Evolutionary conservation across 2,329 filamentous ascomycete species (phyloP).

Genomic region (Scopulariopsis brevicaulis): DNA sequence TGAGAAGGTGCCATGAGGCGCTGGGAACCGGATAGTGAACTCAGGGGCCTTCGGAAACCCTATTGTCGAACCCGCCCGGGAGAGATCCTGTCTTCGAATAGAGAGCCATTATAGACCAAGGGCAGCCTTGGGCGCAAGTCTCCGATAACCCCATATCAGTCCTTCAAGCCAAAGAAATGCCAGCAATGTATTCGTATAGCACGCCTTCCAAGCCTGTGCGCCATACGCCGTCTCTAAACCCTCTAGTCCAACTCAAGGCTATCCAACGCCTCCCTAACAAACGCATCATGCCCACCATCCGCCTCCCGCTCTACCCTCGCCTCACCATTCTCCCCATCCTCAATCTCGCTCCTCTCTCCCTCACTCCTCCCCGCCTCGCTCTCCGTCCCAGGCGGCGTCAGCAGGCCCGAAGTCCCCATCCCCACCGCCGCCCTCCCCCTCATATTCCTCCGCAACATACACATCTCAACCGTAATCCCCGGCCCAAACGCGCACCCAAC

Average conservation of each 20-base stretch:
- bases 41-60: too few relatives aligned
- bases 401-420: conserved; percentile 23
- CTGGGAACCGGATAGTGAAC: too few relatives aligned
- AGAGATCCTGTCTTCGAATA: too few relatives aligned
- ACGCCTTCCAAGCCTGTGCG: not conserved
- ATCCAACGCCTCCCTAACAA: conserved; percentile 12
- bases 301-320: conserved; percentile 4
- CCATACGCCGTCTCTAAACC: not conserved
- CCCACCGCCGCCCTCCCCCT: conserved; percentile 6
- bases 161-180: not conserved
- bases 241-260: conserved; percentile 12
- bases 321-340: not conserved
- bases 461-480: conserved; percentile 58
- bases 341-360: conserved; percentile 21
- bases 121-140: too few relatives aligned
- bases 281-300: conserved; percentile 3
- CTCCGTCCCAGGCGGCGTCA: conserved; percentile 43
- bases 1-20: too few relatives aligned
- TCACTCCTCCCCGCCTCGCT: conserved; percentile 37
- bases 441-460: conserved; percentile 40
- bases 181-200: not conserved
- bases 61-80: too few relatives aligned
- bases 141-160: too few relatives aligned
- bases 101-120: too few relatives aligned
- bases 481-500: conserved; percentile 61